phyloP scores from a whole-genome alignment of 768 basidiomycete genomes.

The Strobilomyces dryophilus region DNA sequence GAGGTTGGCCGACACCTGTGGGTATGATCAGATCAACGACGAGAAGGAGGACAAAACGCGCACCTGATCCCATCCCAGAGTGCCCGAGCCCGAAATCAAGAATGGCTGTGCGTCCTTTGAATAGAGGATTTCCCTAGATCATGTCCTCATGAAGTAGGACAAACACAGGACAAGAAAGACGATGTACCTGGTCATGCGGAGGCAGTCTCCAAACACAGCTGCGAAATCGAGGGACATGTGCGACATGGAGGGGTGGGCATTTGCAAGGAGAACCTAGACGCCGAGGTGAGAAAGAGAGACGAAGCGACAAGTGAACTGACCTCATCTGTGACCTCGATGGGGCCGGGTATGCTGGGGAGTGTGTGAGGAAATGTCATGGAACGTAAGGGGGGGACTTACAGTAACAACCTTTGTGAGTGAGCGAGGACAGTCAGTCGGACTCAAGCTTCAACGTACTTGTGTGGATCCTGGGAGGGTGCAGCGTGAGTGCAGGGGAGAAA shows the following conservation, averaged over 20 bases:
- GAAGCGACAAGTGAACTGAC: slow-evolving; percentile 26
- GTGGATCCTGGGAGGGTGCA: slow-evolving; percentile 32
- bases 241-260: slow-evolving; percentile 87
- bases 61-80: slow-evolving; percentile 95
- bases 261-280: slow-evolving; percentile 78
- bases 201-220: slow-evolving; percentile 81
- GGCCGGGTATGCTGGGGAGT: slow-evolving; percentile 51
- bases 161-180: not conserved
- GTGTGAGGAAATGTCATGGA: not conserved
- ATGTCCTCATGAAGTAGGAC: not conserved
- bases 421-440: slow-evolving; percentile 21
- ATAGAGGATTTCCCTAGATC: slow-evolving; percentile 64
- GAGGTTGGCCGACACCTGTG: slow-evolving; percentile 83
- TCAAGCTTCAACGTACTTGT: slow-evolving; percentile 41
- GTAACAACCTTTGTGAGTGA: slow-evolving; percentile 40
- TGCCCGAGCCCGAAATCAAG: slow-evolving; percentile 91
- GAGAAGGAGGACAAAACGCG: slow-evolving; percentile 12
- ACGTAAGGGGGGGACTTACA: slow-evolving; percentile 30
- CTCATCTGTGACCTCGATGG: slow-evolving; percentile 61
- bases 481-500: not conserved
- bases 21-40: slow-evolving; percentile 2
- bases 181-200: slow-evolving; percentile 71
- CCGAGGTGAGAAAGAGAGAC: not conserved
- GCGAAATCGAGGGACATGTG: slow-evolving; percentile 90
- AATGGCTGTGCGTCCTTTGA: slow-evolving; percentile 84